phyloP scores from a whole-genome alignment of 2,329 filamentous ascomycete genomes.

The Diaporthe sp. region DNA sequence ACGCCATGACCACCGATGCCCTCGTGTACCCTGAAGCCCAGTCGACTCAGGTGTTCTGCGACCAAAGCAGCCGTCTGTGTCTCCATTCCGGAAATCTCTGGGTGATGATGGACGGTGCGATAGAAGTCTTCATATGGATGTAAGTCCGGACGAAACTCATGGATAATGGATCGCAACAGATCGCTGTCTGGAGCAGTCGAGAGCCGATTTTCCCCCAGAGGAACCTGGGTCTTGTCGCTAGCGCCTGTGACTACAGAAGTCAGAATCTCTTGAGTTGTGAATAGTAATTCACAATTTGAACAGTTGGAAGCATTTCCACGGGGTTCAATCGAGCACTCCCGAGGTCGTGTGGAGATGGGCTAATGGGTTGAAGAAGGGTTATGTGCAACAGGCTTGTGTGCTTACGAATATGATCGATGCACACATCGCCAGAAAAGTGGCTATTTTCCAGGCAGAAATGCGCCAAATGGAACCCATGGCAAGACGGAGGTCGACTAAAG shows the following conservation, averaged over 20 bases:
- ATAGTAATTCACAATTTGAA: too few relatives aligned
- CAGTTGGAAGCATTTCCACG: too few relatives aligned
- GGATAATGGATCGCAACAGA: neutral
- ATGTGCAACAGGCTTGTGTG: too few relatives aligned
- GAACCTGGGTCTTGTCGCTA: neutral
- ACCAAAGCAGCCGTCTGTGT: neutral
- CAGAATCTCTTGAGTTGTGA: too few relatives aligned
- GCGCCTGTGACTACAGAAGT: neutral
- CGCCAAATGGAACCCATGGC: too few relatives aligned
- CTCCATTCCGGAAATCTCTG: slow-evolving; percentile 1
- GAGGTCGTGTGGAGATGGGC: too few relatives aligned
- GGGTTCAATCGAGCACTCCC: too few relatives aligned
- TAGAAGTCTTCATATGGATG: neutral
- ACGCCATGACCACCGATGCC: slow-evolving; percentile 69
- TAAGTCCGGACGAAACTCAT: neutral
- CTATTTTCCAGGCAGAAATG: too few relatives aligned
- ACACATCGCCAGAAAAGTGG: too few relatives aligned
- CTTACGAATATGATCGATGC: too few relatives aligned
- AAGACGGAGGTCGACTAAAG: too few relatives aligned
- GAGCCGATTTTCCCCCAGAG: neutral
- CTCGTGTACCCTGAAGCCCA: neutral
- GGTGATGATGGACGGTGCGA: neutral
- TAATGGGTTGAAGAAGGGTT: too few relatives aligned
- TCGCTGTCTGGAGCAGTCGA: neutral
- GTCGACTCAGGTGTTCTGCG: neutral